Percentiles rank a stretch among this genome's conserved stretches.
These are phyloP conservation scores for Lachnellula occidentalis DNA, from an alignment of 2,329 filamentous ascomycete genomes.

Conservation along the genomic window DNA sequence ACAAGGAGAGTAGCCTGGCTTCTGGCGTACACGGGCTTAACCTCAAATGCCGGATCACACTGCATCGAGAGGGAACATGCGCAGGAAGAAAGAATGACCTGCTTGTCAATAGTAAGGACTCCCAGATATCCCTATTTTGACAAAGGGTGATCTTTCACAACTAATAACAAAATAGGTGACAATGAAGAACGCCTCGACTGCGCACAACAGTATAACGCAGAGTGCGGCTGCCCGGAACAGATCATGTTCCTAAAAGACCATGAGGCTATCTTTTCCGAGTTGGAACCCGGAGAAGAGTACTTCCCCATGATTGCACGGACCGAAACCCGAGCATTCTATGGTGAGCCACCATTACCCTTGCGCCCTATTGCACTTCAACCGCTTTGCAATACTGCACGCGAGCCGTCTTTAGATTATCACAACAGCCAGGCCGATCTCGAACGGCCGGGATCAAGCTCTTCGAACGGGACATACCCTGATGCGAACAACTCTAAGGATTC, in stretches of 20 bases:
- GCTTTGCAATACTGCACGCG: not conserved
- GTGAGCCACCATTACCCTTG: not conserved
- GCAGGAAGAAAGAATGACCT: constrained; percentile 1
- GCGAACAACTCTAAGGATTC: too few relatives aligned
- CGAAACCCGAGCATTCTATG: not conserved
- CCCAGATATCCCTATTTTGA: too few relatives aligned
- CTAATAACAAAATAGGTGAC: not conserved
- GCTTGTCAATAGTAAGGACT: not conserved
- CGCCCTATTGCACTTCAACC: not conserved
- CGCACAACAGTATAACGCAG: not conserved
- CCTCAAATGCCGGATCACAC: constrained; percentile 7
- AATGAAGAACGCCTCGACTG: not conserved
- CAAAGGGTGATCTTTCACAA: not conserved
- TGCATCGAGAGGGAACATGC: constrained; percentile 17
- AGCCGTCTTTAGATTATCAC: too few relatives aligned
- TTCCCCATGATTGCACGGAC: constrained; percentile 13
- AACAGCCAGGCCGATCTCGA: too few relatives aligned
- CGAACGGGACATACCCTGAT: too few relatives aligned
- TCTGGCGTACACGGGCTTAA: constrained; percentile 2
- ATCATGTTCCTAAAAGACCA: not conserved
- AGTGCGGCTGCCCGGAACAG: constrained; percentile 7
- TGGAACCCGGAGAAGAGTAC: constrained; percentile 9
- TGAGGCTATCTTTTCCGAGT: constrained; percentile 1
- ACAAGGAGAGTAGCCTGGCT: not conserved
- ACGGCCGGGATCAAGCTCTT: too few relatives aligned